A percentile compares a stretch with the other conserved stretches of the same genome.
Conservation (phyloP, 306 rosid genomes). For the Inga laurina region DNA sequence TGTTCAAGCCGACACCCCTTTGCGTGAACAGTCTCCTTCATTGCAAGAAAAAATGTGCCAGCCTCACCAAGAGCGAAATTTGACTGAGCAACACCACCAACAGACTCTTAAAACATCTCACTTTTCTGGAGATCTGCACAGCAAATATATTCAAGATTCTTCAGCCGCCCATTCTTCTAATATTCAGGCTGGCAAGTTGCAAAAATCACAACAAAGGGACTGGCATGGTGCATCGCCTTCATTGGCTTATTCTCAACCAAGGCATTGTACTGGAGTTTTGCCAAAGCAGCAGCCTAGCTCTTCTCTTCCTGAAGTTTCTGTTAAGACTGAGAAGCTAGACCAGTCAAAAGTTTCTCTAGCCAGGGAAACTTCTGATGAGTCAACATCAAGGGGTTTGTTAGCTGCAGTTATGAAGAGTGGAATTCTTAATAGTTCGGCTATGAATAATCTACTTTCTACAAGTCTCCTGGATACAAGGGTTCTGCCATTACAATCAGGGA, state of each 20-base stretch:
- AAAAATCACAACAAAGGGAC: constrained; percentile 53
- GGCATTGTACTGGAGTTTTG: constrained; percentile 26
- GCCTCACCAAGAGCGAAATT: constrained; percentile 41
- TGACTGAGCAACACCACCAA: constrained; percentile 42
- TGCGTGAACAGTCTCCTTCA: constrained; percentile 51
- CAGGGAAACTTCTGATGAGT: constrained; percentile 48
- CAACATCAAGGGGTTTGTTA: constrained; percentile 55
- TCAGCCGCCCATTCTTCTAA: constrained; percentile 35
- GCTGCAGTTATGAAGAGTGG: constrained; percentile 73
- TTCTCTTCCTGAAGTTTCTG: constrained; percentile 42
- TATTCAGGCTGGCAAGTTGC: constrained; percentile 37
- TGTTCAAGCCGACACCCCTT: constrained; percentile 44
- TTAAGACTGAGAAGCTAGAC: constrained; percentile 37
- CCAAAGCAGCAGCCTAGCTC: constrained; percentile 40
- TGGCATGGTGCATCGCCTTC: constrained; percentile 46
- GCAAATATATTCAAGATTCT: constrained; percentile 48
- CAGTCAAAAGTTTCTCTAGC: constrained; percentile 39
- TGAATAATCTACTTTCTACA: constrained; percentile 42
- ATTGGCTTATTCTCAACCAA: constrained; percentile 43
- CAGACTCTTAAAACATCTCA: constrained; percentile 46
- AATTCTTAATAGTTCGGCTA: constrained; percentile 47
- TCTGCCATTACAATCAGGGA: constrained; percentile 45
- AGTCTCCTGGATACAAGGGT: constrained; percentile 38
- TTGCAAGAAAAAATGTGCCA: constrained; percentile 35
- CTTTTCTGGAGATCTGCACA: constrained; percentile 42